Conservation (phyloP, 108 stramenopile genomes). For the Stephanodiscus minutulus region DNA sequence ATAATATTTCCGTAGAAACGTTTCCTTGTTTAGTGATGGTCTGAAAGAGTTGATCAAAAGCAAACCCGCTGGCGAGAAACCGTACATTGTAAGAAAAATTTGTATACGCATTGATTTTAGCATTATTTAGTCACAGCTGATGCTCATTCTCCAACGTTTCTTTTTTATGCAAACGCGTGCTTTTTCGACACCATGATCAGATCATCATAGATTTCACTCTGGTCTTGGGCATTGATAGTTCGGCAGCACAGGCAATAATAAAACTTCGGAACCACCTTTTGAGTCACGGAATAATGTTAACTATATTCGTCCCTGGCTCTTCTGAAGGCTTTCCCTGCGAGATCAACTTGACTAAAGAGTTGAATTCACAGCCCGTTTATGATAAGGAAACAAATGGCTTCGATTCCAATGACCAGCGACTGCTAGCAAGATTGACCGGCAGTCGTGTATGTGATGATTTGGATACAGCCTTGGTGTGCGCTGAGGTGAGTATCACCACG, state of each 20-base stretch:
- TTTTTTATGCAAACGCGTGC: background rate
- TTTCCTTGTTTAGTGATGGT: slow-evolving; percentile 45
- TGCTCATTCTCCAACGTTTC: no score
- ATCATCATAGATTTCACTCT: slow-evolving; percentile 71
- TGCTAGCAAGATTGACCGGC: slow-evolving; percentile 4
- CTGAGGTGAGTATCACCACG: slow-evolving; percentile 53
- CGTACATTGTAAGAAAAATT: slow-evolving; percentile 33
- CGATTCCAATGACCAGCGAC: background rate
- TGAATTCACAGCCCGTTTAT: slow-evolving; percentile 9
- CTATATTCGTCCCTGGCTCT: slow-evolving; percentile 65
- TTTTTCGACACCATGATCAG: slow-evolving; percentile 1
- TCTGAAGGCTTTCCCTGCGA: slow-evolving; percentile 70
- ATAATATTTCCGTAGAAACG: slow-evolving; percentile 57
- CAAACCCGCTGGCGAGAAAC: slow-evolving; percentile 13
- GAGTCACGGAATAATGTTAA: slow-evolving; percentile 45
- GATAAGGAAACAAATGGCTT: background rate
- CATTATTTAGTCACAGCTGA: background rate
- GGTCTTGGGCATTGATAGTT: slow-evolving; percentile 70
- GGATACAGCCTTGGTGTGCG: slow-evolving; percentile 67
- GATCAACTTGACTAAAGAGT: slow-evolving; percentile 44
- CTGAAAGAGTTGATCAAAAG: slow-evolving; percentile 33
- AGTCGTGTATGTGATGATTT: slow-evolving; percentile 65
- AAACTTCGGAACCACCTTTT: slow-evolving; percentile 61
- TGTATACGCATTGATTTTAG: background rate
- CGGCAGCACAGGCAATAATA: no score